These are phyloP conservation scores for Aspergillus thermomutatus DNA, from an alignment of 2,329 filamentous ascomycete species.

Conservation along the genomic window DNA sequence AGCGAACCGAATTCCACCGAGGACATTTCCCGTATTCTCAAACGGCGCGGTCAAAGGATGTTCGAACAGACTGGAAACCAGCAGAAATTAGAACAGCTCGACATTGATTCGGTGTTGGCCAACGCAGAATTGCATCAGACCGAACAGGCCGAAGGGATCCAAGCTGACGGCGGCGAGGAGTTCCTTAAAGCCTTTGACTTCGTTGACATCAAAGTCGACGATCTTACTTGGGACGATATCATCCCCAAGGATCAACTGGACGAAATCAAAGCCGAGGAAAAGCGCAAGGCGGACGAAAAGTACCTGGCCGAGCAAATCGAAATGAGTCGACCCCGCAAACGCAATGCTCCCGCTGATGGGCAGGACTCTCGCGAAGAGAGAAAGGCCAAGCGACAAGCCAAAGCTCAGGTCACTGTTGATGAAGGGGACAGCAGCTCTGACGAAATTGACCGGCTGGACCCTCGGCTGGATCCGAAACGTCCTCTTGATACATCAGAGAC, in stretches of 20 bases:
- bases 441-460: conserved; percentile 53
- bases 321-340: conserved; percentile 75
- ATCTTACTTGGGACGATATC: conserved; percentile 97
- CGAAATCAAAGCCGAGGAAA: conserved; percentile 83
- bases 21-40: conserved; percentile 93
- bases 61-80: conserved; percentile 98
- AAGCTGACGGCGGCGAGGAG: conserved; percentile 93
- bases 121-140: conserved; percentile 98
- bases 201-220: conserved; percentile 90
- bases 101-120: conserved; percentile 94
- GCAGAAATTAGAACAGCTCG: conserved; percentile 91
- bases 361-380: conserved; percentile 58
- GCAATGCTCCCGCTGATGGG: conserved; percentile 59
- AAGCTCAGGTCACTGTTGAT: conserved; percentile 60
- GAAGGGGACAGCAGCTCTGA: conserved; percentile 72
- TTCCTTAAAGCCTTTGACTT: conserved; percentile 89
- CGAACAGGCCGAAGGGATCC: conserved; percentile 88
- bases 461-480: conserved; percentile 68
- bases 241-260: conserved; percentile 92
- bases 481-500: conserved; percentile 88
- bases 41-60: conserved; percentile 98
- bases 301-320: conserved; percentile 80
- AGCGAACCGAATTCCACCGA: conserved; percentile 86
- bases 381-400: conserved; percentile 66
- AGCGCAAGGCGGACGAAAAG: conserved; percentile 75